Evolutionary conservation across 2,329 filamentous ascomycete genomes (phyloP), one percentile per base, ranked within the genome.

Genomic region (Ilyonectria destructans): DNA sequence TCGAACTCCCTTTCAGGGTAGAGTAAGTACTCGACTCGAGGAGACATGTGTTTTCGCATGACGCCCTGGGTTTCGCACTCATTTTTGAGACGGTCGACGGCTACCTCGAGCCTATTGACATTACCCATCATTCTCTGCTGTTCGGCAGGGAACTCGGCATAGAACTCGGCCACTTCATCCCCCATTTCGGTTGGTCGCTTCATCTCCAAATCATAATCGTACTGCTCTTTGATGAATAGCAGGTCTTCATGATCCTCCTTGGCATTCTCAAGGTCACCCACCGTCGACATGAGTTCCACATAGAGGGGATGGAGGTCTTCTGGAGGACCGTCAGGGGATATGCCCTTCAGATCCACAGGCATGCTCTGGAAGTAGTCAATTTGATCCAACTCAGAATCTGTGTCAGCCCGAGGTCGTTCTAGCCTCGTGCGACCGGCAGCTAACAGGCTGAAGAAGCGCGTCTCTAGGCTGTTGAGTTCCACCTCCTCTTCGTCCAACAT

Each of bases 271-370:
- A 85, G 77, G 19, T 87, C 83, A 1, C 80, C 82, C 10, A 85
- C 80, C 1, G 81, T 80, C 13, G 81, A 79, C 17, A 84, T 80
- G 6, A 88, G 79, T 19, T 82, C 77, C 12, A 78, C 71, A 69
- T 87, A 88, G 3, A 85, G 76, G 2, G 86, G 86, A 67, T 88
- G 86, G 1, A 83, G 74, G 45, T 84, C 83, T 61, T 84, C 82
- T 1, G 74, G 69, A 5, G 80, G 76, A 1, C 80, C 78, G 29
- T 80, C 71, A 0, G 74, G 74, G 4, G 77, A 78, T 8, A 84
- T 84, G 2, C 82, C 82, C 54, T 74, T 73, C 3, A 84, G 69
- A 43, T 80, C 76, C 15, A 76, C 67, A 4, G 82, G 82, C 37
- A 80, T 65, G 26, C 77, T 74, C 33, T 60, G 66, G 57, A 65